These are phyloP conservation scores for Helminthosporium solani DNA, from an alignment of 2,329 filamentous ascomycete species.

Conservation along the genomic window DNA sequence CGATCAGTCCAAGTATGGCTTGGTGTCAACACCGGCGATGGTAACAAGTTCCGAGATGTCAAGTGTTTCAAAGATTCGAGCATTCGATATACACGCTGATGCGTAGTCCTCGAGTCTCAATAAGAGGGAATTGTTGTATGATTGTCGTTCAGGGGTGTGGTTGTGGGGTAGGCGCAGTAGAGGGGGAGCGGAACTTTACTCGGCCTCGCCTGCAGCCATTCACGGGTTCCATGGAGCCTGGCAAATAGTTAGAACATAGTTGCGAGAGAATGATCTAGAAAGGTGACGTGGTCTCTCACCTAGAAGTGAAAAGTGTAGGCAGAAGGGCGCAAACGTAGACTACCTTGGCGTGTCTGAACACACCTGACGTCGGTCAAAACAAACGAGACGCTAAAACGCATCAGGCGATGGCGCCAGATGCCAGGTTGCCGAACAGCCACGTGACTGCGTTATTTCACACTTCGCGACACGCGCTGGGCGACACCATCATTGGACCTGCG, in stretches of 20 bases:
- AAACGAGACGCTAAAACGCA: constrained; percentile 25
- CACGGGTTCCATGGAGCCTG: constrained; percentile 27
- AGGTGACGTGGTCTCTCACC: constrained; percentile 30
- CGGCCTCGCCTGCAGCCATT: constrained; percentile 20
- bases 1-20: too few relatives aligned
- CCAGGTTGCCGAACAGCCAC: constrained; percentile 12
- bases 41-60: too few relatives aligned
- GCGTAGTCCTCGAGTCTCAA: not conserved
- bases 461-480: not conserved
- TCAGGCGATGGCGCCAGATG: constrained; percentile 7
- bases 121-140: not conserved
- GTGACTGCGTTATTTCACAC: constrained; percentile 28
- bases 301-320: constrained; percentile 14
- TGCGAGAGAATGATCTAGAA: constrained; percentile 30
- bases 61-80: too few relatives aligned
- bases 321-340: constrained; percentile 23
- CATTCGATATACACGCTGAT: not conserved
- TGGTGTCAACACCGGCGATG: too few relatives aligned
- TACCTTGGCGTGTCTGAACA: too few relatives aligned
- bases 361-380: constrained; percentile 3
- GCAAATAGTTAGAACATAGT: constrained; percentile 24
- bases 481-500: not conserved
- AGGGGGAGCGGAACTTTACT: constrained; percentile 21
- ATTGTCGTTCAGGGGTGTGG: constrained; percentile 13
- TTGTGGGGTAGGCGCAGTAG: constrained; percentile 15